phyloP scores from a whole-genome alignment of 768 basidiomycete genomes.

The Neoboletus magnificus region DNA sequence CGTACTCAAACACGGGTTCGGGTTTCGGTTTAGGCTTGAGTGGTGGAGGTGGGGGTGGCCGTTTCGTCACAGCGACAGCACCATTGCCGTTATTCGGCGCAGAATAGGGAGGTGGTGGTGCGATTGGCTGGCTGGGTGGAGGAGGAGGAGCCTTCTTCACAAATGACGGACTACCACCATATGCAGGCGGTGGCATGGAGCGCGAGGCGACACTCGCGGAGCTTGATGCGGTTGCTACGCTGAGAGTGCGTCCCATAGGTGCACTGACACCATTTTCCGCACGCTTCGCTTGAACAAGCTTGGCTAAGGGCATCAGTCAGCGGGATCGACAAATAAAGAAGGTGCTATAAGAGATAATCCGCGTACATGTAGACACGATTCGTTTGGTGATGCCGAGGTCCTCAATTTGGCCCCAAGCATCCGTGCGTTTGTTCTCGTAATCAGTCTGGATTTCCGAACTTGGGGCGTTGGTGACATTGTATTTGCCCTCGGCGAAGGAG shows the following conservation, averaged over 20 bases:
- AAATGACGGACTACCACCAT: slow-evolving; percentile 29
- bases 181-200: slow-evolving; percentile 22
- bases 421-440: slow-evolving; percentile 80
- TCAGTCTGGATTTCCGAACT: slow-evolving; percentile 69
- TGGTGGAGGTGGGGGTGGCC: slow-evolving; percentile 90
- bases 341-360: not conserved
- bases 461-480: slow-evolving; percentile 61
- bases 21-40: slow-evolving; percentile 84
- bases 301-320: slow-evolving; percentile 43
- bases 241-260: slow-evolving; percentile 34
- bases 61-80: slow-evolving; percentile 46
- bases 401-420: slow-evolving; percentile 77
- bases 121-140: slow-evolving; percentile 27
- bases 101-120: slow-evolving; percentile 45
- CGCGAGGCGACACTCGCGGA: slow-evolving; percentile 26
- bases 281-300: slow-evolving; percentile 60
- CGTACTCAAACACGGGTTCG: slow-evolving; percentile 62
- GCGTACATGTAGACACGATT: slow-evolving; percentile 80
- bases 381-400: slow-evolving; percentile 79
- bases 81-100: slow-evolving; percentile 17
- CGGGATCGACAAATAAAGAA: not conserved
- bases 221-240: slow-evolving; percentile 26
- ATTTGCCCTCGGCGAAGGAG: slow-evolving; percentile 77
- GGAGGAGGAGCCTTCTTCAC: slow-evolving; percentile 43
- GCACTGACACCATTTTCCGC: slow-evolving; percentile 29